A percentile compares a stretch with the other conserved stretches of the same genome.
Conservation (phyloP, 257 asterid genomes). For the Solanum sparsipilum region DNA sequence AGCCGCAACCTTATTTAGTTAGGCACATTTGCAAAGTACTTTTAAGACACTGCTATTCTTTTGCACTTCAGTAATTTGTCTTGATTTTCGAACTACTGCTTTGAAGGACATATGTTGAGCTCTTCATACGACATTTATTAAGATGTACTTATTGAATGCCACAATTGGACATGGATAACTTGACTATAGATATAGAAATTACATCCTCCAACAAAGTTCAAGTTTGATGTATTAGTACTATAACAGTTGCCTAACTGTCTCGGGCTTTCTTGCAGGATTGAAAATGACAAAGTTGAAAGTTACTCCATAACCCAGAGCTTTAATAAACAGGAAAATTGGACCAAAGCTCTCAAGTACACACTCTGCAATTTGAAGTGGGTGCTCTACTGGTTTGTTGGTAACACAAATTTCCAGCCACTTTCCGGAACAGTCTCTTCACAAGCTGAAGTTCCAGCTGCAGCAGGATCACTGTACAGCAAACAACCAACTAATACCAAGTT, state of each 20-base stretch:
- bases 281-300: slow-evolving; percentile 83
- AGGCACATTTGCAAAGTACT: not conserved
- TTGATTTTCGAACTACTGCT: not conserved
- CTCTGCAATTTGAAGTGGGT: slow-evolving; percentile 97
- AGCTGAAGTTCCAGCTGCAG: slow-evolving; percentile 39
- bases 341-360: slow-evolving; percentile 96
- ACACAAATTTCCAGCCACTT: slow-evolving; percentile 88
- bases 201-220: not conserved
- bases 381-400: slow-evolving; percentile 94
- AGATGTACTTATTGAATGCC: not conserved
- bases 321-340: slow-evolving; percentile 91
- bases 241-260: not conserved
- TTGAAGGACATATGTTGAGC: not conserved
- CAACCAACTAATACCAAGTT: slow-evolving; percentile 31
- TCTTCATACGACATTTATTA: not conserved
- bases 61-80: not conserved
- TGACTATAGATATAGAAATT: not conserved
- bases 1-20: not conserved
- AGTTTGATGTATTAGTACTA: not conserved
- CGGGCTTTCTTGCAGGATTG: slow-evolving; percentile 56
- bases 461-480: slow-evolving; percentile 41
- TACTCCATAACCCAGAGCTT: slow-evolving; percentile 93
- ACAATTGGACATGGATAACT: not conserved
- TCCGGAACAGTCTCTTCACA: slow-evolving; percentile 40
- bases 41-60: not conserved